Conservation (phyloP, 495 filamentous ascomycete genomes). For the Coniosporium apollinis region DNA sequence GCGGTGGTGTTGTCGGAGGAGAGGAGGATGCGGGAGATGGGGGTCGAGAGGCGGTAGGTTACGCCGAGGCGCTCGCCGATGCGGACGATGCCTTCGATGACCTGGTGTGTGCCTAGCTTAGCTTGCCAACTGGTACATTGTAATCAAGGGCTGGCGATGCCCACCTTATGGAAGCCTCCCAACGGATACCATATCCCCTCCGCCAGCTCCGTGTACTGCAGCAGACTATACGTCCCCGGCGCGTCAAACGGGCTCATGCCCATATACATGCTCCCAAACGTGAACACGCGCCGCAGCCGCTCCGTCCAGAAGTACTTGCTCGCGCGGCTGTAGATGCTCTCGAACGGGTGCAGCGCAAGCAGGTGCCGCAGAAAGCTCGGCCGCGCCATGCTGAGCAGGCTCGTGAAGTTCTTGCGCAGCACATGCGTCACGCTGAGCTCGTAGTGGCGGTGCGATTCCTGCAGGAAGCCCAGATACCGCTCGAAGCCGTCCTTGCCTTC, state of each 20-base stretch:
- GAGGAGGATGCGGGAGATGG: conserved; percentile 33
- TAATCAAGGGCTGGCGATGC: neutral
- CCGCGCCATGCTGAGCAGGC: conserved; percentile 31
- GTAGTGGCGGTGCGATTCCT: conserved; percentile 47
- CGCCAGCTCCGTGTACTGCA: conserved; percentile 55
- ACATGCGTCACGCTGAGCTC: conserved; percentile 43
- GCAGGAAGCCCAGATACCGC: conserved; percentile 42
- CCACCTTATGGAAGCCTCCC: conserved; percentile 46
- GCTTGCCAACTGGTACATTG: neutral
- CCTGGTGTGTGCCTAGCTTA: conserved; percentile 6
- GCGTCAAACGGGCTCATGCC: conserved; percentile 61
- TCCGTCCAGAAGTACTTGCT: conserved; percentile 48
- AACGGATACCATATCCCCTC: conserved; percentile 61
- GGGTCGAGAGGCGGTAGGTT: conserved; percentile 35
- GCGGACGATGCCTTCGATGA: conserved; percentile 35
- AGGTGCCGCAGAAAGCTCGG: conserved; percentile 35
- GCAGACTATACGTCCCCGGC: conserved; percentile 50
- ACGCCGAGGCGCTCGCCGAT: conserved; percentile 40
- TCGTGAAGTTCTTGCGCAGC: conserved; percentile 43
- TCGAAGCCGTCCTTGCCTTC: conserved; percentile 49
- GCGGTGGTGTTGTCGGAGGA: conserved; percentile 27
- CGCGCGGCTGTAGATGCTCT: conserved; percentile 43
- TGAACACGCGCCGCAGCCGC: conserved; percentile 46
- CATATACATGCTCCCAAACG: conserved; percentile 64
- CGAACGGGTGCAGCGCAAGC: conserved; percentile 43